These are phyloP conservation scores for Parasarocladium wereldwijsianum DNA, from an alignment of 2,329 filamentous ascomycete genomes.

Conservation along the genomic window DNA sequence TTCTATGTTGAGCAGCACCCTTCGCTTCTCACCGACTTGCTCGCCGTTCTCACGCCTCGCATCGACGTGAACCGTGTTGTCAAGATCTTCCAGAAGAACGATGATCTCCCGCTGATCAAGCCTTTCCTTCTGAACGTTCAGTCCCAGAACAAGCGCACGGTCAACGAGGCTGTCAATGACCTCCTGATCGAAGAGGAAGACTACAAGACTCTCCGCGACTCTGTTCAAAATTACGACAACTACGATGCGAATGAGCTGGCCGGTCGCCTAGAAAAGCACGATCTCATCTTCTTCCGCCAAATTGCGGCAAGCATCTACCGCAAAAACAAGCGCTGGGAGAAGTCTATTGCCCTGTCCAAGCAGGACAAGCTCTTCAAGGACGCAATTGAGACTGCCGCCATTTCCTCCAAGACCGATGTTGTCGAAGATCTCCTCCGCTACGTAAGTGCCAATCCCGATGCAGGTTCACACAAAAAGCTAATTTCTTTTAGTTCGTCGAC, in stretches of 20 bases:
- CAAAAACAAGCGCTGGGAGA: conserved; percentile 99
- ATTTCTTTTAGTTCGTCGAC: conserved; percentile 68
- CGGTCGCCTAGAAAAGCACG: conserved; percentile 87
- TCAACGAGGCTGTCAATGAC: conserved; percentile 97
- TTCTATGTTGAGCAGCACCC: conserved; percentile 98
- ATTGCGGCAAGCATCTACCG: conserved; percentile 97
- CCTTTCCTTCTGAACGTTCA: conserved; percentile 96
- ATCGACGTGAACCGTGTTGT: conserved; percentile 99
- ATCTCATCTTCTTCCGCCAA: conserved; percentile 97
- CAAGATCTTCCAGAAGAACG: conserved; percentile 95
- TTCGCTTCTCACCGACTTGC: conserved; percentile 83
- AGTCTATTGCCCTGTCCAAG: conserved; percentile 93
- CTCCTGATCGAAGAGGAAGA: conserved; percentile 97
- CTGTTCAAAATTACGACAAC: conserved; percentile 97
- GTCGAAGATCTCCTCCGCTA: conserved; percentile 94
- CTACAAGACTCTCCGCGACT: conserved; percentile 95
- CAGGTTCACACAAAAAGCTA: conserved; percentile 12
- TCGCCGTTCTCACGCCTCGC: conserved; percentile 80
- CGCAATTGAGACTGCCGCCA: conserved; percentile 91
- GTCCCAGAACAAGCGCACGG: conserved; percentile 90
- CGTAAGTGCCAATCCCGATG: conserved; percentile 48
- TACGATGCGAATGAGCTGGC: conserved; percentile 93
- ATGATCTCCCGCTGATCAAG: conserved; percentile 97
- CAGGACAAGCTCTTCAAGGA: conserved; percentile 99
- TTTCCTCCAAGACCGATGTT: conserved; percentile 79